Base-by-base conservation (phyloP, 2,329 filamentous ascomycete genomes). In the Orbilia brochopaga region DNA sequence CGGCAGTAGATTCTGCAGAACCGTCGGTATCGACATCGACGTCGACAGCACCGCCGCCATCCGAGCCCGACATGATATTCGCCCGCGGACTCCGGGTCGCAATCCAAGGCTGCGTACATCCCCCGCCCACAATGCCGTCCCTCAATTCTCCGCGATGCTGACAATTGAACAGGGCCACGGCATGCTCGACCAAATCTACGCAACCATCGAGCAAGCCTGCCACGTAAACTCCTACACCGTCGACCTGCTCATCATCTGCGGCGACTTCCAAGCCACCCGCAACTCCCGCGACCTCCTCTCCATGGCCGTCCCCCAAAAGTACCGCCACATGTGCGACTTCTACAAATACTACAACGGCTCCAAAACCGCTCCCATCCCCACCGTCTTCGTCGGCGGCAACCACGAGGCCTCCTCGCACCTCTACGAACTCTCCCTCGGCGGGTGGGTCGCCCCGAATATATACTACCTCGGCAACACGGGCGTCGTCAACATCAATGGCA, bases 391-490 rank as follows among this genome's bases (percentile, higher is more conserved):
- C 56, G 92, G 88, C 48, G 94, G 94, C 1, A 99, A 99, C 78
- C 94, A 99, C 77, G 94, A 99, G 81, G 93, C 94, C 0, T 90
- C 90, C 77, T 92, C 90, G 56, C 87, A 97, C 79, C 82, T 96
- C 3, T 94, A 88, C 83, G 94, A 99, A 80, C 85, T 99, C 0
- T 96, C 74, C 81, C 96, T 97, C 78, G 94, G 94, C 57, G 94
- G 94, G 56, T 99, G 94, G 94, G 94, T 91, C 4, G 93, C 93
- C 6, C 92, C 91, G 7, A 96, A 94, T 75, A 97, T 99, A 74
- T 99, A 97, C 83, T 99, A 97, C 80, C 85, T 97, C 79, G 94
- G 94, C 54, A 91, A 92, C 35, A 91, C 94, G 69, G 97, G 96
- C 78, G 88, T 99, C 7, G 79, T 99, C 44, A 88, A 89, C 17